Base-by-base conservation (phyloP, 768 basidiomycete genomes). In the Suillus paluster region DNA sequence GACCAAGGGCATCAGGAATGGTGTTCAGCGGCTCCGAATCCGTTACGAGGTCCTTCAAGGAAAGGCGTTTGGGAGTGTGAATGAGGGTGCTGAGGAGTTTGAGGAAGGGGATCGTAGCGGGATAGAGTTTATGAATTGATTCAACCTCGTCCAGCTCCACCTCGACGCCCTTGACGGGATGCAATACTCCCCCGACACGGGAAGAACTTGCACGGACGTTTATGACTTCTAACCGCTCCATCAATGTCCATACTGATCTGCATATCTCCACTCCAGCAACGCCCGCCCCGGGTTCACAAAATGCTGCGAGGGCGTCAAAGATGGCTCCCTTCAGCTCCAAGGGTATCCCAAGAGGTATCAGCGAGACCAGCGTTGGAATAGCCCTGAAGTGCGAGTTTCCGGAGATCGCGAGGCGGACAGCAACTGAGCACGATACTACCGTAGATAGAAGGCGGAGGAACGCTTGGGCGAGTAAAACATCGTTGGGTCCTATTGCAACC, bases 131-230 rank as follows among this genome's bases (percentile, higher is more conserved):
- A 70, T 89, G 86, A 5, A 83, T 81, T 15, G 91, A 79, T 75
- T 99, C 97, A 57, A 95, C 86, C 66, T 94, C 90, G 66, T 95
- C 94, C 64, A 98, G 76, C 71, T 97, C 94, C 5, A 91, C 84
- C 65, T 96, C 89, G 4, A 95, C 88, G 0, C 95, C 94, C 69
- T 89, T 90, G 12, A 84, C 83, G 23, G 88, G 80, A 4, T 85
- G 80, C 8, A 89, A 69, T 46, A 81, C 68, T 63, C 66, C 39
- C 57, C 42, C 19, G 50, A 41, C 45, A 62, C 62, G 65, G 38
- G 73, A 68, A 1, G 74, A 64, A 8, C 76, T 70, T 0, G 78
- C 73, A 34, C 90, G 86, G 10, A 92, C 87, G 64, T 92, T 92
- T 73, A 89, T 92, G 38, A 95, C 87, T 68, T 95, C 94, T 23